Evolutionary conservation across 352 stramenopile genomes (phyloP).

Genomic region (Pythium pectinolyticum): DNA sequence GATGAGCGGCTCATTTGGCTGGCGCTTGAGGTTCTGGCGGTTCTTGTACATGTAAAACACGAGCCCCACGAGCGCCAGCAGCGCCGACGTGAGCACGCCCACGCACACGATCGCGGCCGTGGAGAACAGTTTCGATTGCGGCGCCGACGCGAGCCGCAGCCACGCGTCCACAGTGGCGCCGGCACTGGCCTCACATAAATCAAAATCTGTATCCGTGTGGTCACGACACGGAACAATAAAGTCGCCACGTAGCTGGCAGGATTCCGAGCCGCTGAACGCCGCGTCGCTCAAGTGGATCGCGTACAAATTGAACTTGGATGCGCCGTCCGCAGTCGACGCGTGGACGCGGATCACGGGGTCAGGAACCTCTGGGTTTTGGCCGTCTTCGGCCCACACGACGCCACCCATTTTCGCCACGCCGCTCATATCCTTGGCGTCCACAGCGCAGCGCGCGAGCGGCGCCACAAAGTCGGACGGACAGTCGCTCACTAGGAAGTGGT

Average conservation of each 20-base stretch:
- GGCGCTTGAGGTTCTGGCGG: slow-evolving; percentile 37
- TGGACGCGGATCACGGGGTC: slow-evolving; percentile 56
- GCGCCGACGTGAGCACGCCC: slow-evolving; percentile 37
- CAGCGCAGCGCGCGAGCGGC: slow-evolving; percentile 43
- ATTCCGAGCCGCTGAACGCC: slow-evolving; percentile 43
- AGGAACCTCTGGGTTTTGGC: slow-evolving; percentile 44
- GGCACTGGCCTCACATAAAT: slow-evolving; percentile 38
- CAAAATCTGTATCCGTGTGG: slow-evolving; percentile 42
- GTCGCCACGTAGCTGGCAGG: slow-evolving; percentile 49
- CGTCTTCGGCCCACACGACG: slow-evolving; percentile 68
- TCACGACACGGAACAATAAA: slow-evolving; percentile 72
- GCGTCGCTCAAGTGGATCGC: slow-evolving; percentile 55
- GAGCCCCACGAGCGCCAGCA: slow-evolving; percentile 33
- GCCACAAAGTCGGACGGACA: slow-evolving; percentile 41
- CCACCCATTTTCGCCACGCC: slow-evolving; percentile 29
- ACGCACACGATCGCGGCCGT: slow-evolving; percentile 54
- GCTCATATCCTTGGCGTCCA: slow-evolving; percentile 37
- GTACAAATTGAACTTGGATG: slow-evolving; percentile 43
- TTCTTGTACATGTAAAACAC: slow-evolving; percentile 62
- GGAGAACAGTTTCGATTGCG: slow-evolving; percentile 46
- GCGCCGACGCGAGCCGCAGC: slow-evolving; percentile 44
- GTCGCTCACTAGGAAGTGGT: slow-evolving; percentile 40
- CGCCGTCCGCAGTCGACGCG: slow-evolving; percentile 16
- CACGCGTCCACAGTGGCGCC: slow-evolving; percentile 58
- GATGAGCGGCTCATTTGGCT: slow-evolving; percentile 26